phyloP scores from a whole-genome alignment of 306 rosid genomes.

The Dalbergia oliveri region DNA sequence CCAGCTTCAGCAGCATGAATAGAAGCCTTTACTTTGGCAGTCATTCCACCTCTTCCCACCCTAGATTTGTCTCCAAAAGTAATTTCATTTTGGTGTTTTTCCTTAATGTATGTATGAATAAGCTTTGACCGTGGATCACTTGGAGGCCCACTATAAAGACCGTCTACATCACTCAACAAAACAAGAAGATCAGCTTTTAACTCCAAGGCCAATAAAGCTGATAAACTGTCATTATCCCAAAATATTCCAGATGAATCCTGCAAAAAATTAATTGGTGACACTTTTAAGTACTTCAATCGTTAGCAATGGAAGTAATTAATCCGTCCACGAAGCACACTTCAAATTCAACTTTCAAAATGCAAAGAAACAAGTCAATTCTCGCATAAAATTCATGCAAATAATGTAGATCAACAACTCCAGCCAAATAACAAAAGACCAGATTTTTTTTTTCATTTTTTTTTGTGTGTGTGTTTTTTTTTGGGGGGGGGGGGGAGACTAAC shows the following conservation, averaged over 20 bases:
- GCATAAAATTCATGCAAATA: not conserved
- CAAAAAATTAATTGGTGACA: slow-evolving; percentile 34
- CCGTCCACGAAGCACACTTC: slow-evolving; percentile 1
- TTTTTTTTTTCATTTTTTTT: not conserved
- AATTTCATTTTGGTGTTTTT: slow-evolving; percentile 88
- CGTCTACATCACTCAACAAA: slow-evolving; percentile 95
- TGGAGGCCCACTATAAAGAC: slow-evolving; percentile 97
- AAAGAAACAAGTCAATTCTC: not conserved
- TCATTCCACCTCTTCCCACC: slow-evolving; percentile 99
- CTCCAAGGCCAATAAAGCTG: slow-evolving; percentile 96
- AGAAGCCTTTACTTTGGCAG: slow-evolving; percentile 98
- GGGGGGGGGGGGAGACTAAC: too few species aligned
- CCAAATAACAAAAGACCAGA: not conserved
- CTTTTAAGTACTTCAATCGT: slow-evolving; percentile 20
- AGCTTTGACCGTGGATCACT: slow-evolving; percentile 91
- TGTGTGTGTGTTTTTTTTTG: too few species aligned
- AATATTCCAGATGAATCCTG: slow-evolving; percentile 99
- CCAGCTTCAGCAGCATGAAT: slow-evolving; percentile 91
- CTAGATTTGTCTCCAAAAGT: slow-evolving; percentile 98
- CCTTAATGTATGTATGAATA: slow-evolving; percentile 90
- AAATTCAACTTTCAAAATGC: not conserved
- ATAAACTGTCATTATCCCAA: slow-evolving; percentile 99
- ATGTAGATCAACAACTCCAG: not conserved
- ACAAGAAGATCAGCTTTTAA: slow-evolving; percentile 95
- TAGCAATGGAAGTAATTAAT: not conserved